Conservation (phyloP, 345 rosid genomes). For the Eucalyptus melliodora region DNA sequence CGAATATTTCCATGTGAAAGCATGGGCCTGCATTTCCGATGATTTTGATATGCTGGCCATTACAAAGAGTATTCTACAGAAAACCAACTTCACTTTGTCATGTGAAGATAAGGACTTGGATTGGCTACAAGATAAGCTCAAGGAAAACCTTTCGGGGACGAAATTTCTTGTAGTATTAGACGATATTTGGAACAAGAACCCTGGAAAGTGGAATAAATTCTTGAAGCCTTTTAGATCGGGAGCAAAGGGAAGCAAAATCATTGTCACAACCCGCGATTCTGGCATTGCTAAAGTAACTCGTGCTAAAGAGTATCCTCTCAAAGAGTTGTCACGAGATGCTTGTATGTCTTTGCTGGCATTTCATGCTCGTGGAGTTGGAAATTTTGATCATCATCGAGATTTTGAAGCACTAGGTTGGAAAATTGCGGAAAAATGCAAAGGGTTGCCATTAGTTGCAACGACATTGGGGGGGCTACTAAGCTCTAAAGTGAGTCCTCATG, state of each 20-base stretch:
- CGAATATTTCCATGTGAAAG: accelerated
- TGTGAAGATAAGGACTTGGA: background rate
- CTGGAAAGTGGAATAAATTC: accelerated
- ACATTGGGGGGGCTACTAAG: background rate
- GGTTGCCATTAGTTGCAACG: background rate
- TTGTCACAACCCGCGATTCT: background rate
- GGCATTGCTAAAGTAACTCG: background rate
- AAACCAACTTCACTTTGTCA: accelerated
- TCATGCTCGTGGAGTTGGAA: background rate
- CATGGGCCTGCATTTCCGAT: too few relatives aligned
- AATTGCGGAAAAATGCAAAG: background rate
- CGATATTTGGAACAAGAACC: too few relatives aligned
- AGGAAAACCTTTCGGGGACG: accelerated
- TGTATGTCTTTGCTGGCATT: background rate
- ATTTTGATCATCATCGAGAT: too few relatives aligned
- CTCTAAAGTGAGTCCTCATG: accelerated
- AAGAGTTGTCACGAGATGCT: background rate
- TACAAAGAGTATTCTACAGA: too few relatives aligned
- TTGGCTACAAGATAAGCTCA: too few relatives aligned
- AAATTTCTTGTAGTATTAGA: too few relatives aligned
- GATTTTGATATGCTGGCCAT: accelerated
- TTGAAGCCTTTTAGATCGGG: too few relatives aligned
- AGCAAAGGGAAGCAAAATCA: background rate
- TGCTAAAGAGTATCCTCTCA: background rate
- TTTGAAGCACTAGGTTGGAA: background rate